A percentile compares a stretch with the other conserved stretches of the same genome.
These are phyloP conservation scores for Fusarium sp. DNA, from an alignment of 2,329 filamentous ascomycete species.

Conservation along the genomic window DNA sequence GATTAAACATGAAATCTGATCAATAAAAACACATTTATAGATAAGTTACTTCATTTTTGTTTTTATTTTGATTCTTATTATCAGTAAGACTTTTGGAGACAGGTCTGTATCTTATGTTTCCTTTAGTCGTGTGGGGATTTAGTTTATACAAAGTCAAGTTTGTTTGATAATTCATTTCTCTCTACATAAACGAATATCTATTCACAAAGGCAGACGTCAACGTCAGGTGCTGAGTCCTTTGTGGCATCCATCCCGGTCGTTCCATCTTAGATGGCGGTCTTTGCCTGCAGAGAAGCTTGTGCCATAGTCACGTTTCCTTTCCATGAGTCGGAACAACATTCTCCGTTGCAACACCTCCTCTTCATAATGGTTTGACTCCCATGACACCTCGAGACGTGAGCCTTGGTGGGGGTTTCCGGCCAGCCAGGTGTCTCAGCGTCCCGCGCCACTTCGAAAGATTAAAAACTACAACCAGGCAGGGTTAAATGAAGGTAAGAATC, in stretches of 20 bases:
- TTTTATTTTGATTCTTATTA: no score
- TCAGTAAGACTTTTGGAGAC: no score
- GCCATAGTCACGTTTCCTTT: constrained; percentile 18
- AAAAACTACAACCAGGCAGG: neutral
- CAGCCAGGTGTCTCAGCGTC: constrained; percentile 2
- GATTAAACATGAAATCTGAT: no score
- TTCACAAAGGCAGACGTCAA: constrained; percentile 5
- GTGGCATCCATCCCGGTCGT: constrained; percentile 12
- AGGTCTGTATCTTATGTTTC: no score
- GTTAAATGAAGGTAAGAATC: constrained; percentile 7
- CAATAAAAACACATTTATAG: no score
- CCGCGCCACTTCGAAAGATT: constrained; percentile 8
- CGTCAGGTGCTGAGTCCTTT: constrained; percentile 3
- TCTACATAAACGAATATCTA: constrained; percentile 10
- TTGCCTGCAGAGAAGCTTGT: constrained; percentile 12
- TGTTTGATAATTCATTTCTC: constrained; percentile 20
- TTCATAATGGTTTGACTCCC: constrained; percentile 2
- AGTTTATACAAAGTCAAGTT: neutral
- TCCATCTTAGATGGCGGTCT: constrained; percentile 3
- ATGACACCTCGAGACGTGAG: neutral
- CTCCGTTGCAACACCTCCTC: constrained; percentile 3
- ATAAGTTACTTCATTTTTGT: no score
- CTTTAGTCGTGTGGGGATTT: neutral
- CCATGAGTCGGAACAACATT: constrained; percentile 1
- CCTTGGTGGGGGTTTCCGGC: neutral